Evolutionary conservation across 768 basidiomycete species (phyloP), one percentile per base, ranked within the genome.

Genomic region (Lepiota subincarnata): DNA sequence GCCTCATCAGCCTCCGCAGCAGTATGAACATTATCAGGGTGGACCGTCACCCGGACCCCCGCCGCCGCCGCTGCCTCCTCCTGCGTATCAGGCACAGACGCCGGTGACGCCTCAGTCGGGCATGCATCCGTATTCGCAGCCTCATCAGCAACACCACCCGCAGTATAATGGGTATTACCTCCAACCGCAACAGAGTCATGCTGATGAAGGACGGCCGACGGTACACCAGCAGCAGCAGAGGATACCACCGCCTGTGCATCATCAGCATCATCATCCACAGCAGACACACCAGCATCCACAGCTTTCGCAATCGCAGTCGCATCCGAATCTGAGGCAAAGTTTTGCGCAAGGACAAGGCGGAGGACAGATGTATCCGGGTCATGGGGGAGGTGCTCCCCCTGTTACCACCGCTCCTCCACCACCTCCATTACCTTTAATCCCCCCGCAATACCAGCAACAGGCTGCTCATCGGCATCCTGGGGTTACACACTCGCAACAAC

Each of bases 61-160:
- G 31, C 2, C 24, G 24, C 31, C 31, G 4, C 31, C 31, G 31
- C 2, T 5, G 24, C 24, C 5, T 24, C 24, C 24, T 2, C 24
- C 24, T 24, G 24, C 31, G 13, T 42, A 37, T 4, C 44, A 55
- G 16, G 54, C 51, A 22, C 48, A 50, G 39, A 34, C 57, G 28
- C 53, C 59, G 13, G 11, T 56, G 12, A 59, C 57, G 44, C 50
- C 53, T 6, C 63, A 57, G 22, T 59, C 60, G 53, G 64, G 62
- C 43, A 53, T 59, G 35, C 44, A 39, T 4, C 59, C 62, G 47
- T 56, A 62, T 14, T 57, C 62, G 24, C 66, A 64, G 37, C 41
- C 50, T 20, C 60, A 59, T 20, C 60, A 59, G 22, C 61, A 60
- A 45, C 56, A 51, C 11, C 60, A 47, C 19, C 42, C 55, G n/a